Evolutionary conservation across 495 filamentous ascomycete species (phyloP).

Genomic region (Penicillium pulvis): DNA sequence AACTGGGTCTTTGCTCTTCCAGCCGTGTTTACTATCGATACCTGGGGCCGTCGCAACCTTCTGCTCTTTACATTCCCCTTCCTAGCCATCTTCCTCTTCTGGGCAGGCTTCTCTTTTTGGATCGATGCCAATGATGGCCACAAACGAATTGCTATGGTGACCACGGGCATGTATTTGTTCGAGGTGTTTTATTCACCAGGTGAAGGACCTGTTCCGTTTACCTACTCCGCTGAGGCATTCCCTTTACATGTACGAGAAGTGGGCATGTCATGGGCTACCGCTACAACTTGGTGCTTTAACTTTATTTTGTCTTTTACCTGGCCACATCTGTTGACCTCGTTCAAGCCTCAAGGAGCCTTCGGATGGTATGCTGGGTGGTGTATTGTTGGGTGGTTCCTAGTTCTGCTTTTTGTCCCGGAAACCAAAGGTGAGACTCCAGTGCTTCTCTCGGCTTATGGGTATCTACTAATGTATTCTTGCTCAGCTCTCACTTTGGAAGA

Average conservation of each 20-base stretch:
- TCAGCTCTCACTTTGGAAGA: conserved; percentile 53
- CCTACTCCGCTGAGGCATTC: conserved; percentile 62
- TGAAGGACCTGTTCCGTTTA: conserved; percentile 58
- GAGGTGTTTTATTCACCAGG: conserved; percentile 58
- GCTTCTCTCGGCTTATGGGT: neutral
- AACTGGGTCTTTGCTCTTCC: conserved; percentile 69
- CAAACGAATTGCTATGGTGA: conserved; percentile 48
- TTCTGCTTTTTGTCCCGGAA: conserved; percentile 58
- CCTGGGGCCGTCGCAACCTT: conserved; percentile 62
- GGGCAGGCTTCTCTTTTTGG: conserved; percentile 60
- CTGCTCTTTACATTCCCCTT: conserved; percentile 67
- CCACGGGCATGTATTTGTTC: conserved; percentile 54
- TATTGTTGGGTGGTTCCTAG: conserved; percentile 50
- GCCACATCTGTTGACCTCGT: conserved; percentile 48
- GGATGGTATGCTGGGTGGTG: conserved; percentile 66
- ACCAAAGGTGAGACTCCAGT: conserved; percentile 49
- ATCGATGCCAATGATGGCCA: conserved; percentile 43
- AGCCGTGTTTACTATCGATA: conserved; percentile 69
- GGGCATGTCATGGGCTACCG: conserved; percentile 66
- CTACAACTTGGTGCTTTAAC: conserved; percentile 54
- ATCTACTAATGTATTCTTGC: conserved; percentile 1
- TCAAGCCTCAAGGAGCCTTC: conserved; percentile 59
- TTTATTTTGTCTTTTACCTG: conserved; percentile 61
- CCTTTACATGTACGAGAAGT: conserved; percentile 64
- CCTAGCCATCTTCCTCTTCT: conserved; percentile 58